Evolutionary conservation across 1,284 basidiomycete species (phyloP).

Genomic region (Microbotryum saponariae): DNA sequence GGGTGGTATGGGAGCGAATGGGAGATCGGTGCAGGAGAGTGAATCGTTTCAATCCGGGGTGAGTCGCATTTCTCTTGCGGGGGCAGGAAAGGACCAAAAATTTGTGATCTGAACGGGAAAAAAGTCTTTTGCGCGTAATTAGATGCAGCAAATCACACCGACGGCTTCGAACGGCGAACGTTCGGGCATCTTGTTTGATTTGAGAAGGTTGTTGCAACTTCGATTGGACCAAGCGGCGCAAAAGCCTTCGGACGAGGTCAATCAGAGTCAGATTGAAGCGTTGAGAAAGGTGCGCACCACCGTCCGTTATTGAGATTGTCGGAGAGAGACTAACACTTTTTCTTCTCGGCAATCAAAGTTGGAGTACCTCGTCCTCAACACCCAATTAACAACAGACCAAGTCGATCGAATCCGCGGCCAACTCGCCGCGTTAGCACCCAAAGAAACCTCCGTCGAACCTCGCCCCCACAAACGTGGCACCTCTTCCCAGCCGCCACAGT

Average conservation of each 20-base stretch:
- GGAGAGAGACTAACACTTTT: background rate
- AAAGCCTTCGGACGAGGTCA: conserved; percentile 58
- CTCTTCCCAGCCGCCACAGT: too few relatives aligned
- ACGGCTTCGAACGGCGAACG: conserved; percentile 25
- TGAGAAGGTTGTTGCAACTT: conserved; percentile 28
- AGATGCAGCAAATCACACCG: conserved; percentile 13
- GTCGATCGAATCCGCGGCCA: conserved; percentile 70
- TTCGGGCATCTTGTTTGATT: conserved; percentile 32
- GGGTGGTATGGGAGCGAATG: conserved; percentile 5
- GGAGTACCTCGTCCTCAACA: conserved; percentile 60
- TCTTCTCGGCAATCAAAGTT: conserved; percentile 48
- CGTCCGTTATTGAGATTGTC: background rate
- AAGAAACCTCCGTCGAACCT: too few relatives aligned
- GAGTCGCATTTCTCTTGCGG: background rate
- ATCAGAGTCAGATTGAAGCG: conserved; percentile 56
- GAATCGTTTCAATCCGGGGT: conserved; percentile 15
- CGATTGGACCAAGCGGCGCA: conserved; percentile 40
- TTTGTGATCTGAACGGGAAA: too few relatives aligned
- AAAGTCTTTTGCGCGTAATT: too few relatives aligned
- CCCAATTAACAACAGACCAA: conserved; percentile 69
- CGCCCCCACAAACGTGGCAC: too few relatives aligned
- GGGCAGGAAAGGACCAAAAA: too few relatives aligned
- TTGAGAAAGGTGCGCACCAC: conserved; percentile 57
- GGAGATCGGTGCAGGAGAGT: conserved; percentile 10
- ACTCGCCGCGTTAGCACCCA: conserved; percentile 56